A percentile compares a stretch with the other conserved stretches of the same genome.
phyloP scores from a whole-genome alignment of 371 early-diverging fungal species.

The Mucor ambiguus region DNA sequence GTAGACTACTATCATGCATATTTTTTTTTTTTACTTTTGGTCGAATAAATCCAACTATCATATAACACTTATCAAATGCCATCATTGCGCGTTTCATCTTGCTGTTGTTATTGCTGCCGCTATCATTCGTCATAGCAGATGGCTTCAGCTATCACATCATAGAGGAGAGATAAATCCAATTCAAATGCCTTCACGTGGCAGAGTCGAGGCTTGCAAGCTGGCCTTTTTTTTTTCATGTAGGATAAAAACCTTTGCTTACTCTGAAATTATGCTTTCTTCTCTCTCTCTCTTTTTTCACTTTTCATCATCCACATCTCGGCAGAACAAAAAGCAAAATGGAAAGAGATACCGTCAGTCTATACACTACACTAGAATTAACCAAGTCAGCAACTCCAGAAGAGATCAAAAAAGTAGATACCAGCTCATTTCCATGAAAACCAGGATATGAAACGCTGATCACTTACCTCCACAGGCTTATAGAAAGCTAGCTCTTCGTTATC shows the following conservation, averaged over 20 bases:
- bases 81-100: background rate
- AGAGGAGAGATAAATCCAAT: background rate
- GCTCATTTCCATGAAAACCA: background rate
- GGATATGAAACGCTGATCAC: background rate
- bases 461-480: slow-evolving; percentile 29
- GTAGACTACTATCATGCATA: background rate
- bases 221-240: background rate
- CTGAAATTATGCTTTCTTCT: background rate
- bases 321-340: background rate
- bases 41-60: background rate
- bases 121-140: background rate
- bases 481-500: slow-evolving; percentile 71
- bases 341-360: slow-evolving; percentile 35
- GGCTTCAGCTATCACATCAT: background rate
- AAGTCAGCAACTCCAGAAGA: slow-evolving; percentile 65
- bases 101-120: background rate
- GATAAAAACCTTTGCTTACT: background rate
- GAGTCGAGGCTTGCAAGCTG: background rate
- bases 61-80: no score
- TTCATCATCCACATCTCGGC: background rate
- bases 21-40: background rate
- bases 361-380: slow-evolving; percentile 59
- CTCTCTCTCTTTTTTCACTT: background rate
- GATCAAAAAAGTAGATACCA: slow-evolving; percentile 59
- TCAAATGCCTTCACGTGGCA: background rate